phyloP scores from a whole-genome alignment of 75 land plant genomes.

The Cunninghamia lanceolata region DNA sequence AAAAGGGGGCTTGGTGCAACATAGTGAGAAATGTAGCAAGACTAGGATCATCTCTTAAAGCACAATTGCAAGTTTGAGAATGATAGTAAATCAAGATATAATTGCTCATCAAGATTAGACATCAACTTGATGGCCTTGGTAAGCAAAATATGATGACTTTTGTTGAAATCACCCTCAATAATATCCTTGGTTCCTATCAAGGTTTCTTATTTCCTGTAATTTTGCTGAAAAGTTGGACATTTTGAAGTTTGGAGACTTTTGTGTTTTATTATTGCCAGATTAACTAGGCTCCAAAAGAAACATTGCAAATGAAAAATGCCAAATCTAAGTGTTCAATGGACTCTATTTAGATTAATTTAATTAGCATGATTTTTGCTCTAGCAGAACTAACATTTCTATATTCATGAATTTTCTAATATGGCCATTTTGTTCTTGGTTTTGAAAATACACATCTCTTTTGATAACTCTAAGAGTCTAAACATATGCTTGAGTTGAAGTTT shows the following conservation, averaged over 20 bases:
- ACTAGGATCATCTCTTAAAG: neutral
- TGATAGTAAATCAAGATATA: neutral
- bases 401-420: neutral
- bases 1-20: neutral
- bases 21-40: neutral
- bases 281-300: neutral
- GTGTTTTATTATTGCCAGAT: neutral
- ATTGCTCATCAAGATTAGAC: neutral
- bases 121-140: neutral
- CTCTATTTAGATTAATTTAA: neutral
- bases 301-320: neutral
- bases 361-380: neutral
- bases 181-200: neutral
- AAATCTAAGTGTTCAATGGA: neutral
- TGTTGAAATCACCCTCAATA: neutral
- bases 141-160: neutral
- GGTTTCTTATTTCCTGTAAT: neutral
- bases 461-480: neutral
- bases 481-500: neutral
- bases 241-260: neutral
- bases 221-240: neutral
- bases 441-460: neutral
- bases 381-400: neutral
- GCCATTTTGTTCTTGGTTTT: neutral
- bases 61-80: neutral